phyloP scores from a whole-genome alignment of 345 rosid species.

The Syzygium aromaticum region DNA sequence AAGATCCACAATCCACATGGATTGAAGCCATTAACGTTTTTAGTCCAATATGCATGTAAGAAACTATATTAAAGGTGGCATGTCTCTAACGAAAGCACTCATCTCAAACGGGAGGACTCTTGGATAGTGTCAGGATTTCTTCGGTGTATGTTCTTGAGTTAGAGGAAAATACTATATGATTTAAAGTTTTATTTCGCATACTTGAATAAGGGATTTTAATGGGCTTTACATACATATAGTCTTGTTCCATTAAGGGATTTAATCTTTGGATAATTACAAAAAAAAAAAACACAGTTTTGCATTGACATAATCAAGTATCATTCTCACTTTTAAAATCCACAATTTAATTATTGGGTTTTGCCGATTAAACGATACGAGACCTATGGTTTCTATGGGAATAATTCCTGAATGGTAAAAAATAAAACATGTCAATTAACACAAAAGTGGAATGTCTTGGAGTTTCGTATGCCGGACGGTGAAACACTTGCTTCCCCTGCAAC shows the following conservation, averaged over 20 bases:
- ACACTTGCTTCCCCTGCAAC: background rate
- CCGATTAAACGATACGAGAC: background rate
- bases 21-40: background rate
- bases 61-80: background rate
- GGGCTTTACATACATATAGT: background rate
- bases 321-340: background rate
- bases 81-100: background rate
- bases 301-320: background rate
- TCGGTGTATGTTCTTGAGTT: background rate
- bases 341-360: background rate
- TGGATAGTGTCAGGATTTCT: background rate
- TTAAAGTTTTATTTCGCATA: background rate
- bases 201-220: background rate
- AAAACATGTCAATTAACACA: no score
- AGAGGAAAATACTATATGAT: background rate
- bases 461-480: background rate
- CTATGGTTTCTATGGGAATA: background rate
- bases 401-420: background rate
- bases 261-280: background rate
- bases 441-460: no score
- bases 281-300: background rate
- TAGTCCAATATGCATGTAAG: background rate
- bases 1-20: background rate
- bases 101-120: fast-evolving
- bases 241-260: background rate